phyloP scores from a whole-genome alignment of 129 eudicot genomes.

The Mikania micrantha region DNA sequence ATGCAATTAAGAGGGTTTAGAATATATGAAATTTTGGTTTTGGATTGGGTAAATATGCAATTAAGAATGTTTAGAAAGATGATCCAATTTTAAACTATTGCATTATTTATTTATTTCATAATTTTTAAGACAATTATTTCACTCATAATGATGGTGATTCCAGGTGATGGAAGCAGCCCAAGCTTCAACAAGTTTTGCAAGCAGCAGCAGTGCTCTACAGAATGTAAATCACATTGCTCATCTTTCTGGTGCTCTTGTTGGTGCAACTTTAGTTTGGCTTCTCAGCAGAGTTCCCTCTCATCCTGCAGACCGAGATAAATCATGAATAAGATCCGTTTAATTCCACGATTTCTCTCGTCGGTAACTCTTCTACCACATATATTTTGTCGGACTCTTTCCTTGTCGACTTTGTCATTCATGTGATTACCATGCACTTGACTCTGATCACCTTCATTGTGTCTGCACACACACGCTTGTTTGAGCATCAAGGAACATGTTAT shows the following conservation, averaged over 20 bases:
- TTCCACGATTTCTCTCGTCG: neutral
- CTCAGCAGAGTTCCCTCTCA: constrained; percentile 64
- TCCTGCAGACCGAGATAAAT: constrained; percentile 34
- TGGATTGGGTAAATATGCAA: too few relatives aligned
- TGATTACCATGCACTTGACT: neutral
- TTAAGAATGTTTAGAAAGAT: too few relatives aligned
- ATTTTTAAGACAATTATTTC: neutral
- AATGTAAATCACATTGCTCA: constrained; percentile 91
- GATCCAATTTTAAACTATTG: neutral
- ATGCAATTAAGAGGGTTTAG: too few relatives aligned
- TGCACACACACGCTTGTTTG: neutral
- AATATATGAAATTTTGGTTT: too few relatives aligned
- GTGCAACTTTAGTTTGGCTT: constrained; percentile 82
- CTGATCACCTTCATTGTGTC: neutral
- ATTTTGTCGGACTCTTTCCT: neutral
- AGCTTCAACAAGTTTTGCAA: constrained; percentile 72
- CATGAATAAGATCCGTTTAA: neutral
- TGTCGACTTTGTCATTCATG: constrained; percentile 5
- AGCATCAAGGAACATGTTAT: neutral
- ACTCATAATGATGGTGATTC: neutral
- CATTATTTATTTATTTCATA: neutral
- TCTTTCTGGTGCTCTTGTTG: constrained; percentile 88
- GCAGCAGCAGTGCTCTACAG: constrained; percentile 45
- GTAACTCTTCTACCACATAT: neutral
- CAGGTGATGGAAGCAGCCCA: constrained; percentile 99